Base-by-base conservation (phyloP, 1,284 basidiomycete species). In the Rhodotorula sp. region DNA sequence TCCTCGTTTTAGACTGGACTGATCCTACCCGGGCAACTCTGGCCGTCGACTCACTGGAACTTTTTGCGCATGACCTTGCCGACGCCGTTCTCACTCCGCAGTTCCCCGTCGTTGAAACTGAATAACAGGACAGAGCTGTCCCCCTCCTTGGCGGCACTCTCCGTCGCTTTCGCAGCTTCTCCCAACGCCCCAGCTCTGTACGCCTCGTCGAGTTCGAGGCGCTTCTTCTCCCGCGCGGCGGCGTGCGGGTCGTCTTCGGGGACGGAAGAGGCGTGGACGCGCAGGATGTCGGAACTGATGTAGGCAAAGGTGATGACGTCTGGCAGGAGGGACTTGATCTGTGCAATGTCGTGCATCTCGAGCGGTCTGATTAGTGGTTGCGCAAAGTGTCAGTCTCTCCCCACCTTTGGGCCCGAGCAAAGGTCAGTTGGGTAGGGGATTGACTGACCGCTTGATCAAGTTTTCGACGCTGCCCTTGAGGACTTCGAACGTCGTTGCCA, bases 291-390 rank as follows among this genome's bases (percentile, higher is more conserved):
- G 53, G 83, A 81, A 57, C 90, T 87, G 71, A 91, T 88, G 78
- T 94, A 95, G 22, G 90, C 89, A 77, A 95, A 94, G 60, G 85
- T 87, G 74, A 95, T 84, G 53, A 92, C 82, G 70, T 90, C 87
- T 2, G 93, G 93, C 33, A 94, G 83, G 14, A 95, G 84, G 2
- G 91, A 93, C 89, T 95, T 95, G 72, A 95, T 84, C 80, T 94
- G 90, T 6, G 92, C 90, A 33, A 95, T 87, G 75, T 88, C 87
- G 45, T 84, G 80, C 24, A 94, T 82, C 71, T 93, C 88, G n/a
- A 95, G 82, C 0, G 91, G 89, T 59, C 91, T 93, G 77, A 14
- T 26, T 4, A 7, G 10, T 20, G 14, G 12, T 6, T 59, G 56
- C 66, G 56, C 66, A 44, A 22, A 62, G 45, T 17, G 6, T 30